Base-by-base conservation (phyloP, 2,329 filamentous ascomycete genomes). In the Huntiella decipiens region DNA sequence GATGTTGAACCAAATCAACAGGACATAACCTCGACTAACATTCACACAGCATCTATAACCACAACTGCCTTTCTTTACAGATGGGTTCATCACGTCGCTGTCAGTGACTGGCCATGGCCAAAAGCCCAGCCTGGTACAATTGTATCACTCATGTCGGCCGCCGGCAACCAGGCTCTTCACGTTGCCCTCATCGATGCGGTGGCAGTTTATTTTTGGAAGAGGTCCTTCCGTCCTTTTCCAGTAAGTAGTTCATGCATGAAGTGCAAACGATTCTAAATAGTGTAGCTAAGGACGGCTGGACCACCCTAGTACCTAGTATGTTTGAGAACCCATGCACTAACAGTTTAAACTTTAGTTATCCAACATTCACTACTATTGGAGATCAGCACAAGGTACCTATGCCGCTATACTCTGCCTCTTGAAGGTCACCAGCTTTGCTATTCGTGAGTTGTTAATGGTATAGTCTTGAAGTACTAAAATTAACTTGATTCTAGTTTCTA, bases 331-430 rank as follows among this genome's bases (percentile, higher is more conserved):
- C n/a, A 22, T 22, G 17, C 17, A 17, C 38, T 6, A 22, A 13
- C 8, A 11, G 37, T 38, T 10, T 31, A 7, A n/a, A 11, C 31
- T 39, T 31, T 44, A 49, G 48, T 34, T 50, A 19, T 16, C 48
- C 17, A 50, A 50, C 31, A 43, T 50, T 12, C 48, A 50, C n/a
- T 43, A 50, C 22, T 50, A 50, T 28, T 50, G 48, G 48, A 32
- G 44, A 7, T 46, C 48, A 5, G 40, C 40, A 4, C 44, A 46
- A 41, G 48, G 44, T 4, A 46, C 37, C 7, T 47, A 46, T 17
- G 44, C 44, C 4, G 35, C 48, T 10, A 11, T 42, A 4, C 19
- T 44, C 15, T 44, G 40, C 41, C 38, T 50, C 11, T 11, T 47
- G 7, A 46, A 50, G 19, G 43, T 50, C 31, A 50, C 44, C 2